Percentiles rank a stretch among this genome's conserved stretches.
Conservation (phyloP, 352 stramenopile genomes). For the Pythium coloratum region DNA sequence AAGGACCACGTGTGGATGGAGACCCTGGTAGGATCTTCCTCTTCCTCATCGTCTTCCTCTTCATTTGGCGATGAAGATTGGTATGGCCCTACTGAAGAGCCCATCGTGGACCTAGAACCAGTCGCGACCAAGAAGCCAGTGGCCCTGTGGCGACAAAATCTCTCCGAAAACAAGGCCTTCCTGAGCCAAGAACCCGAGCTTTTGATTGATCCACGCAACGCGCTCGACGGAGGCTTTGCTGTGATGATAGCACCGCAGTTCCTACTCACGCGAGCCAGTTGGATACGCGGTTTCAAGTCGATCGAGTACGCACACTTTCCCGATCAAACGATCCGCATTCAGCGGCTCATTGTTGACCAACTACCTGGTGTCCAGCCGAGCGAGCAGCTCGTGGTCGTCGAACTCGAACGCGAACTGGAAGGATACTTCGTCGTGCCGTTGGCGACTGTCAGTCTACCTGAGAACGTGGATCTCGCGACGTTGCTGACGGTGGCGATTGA, state of each 20-base stretch:
- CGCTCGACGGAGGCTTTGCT: conserved; percentile 15
- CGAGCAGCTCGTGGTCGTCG: conserved; percentile 22
- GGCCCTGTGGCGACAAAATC: conserved; percentile 5
- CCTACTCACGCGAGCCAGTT: conserved; percentile 17
- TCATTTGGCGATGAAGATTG: background rate
- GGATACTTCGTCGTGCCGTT: background rate
- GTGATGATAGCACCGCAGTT: conserved; percentile 23
- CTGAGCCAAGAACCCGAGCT: conserved; percentile 13
- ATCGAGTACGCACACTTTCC: conserved; percentile 22
- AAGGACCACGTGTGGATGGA: conserved; percentile 8
- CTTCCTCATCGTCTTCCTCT: background rate
- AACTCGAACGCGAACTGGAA: conserved; percentile 16
- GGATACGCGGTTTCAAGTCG: background rate
- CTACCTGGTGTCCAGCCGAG: background rate
- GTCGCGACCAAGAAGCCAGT: background rate
- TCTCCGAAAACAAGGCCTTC: conserved; percentile 10
- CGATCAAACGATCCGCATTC: conserved; percentile 7
- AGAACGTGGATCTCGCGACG: conserved; percentile 12
- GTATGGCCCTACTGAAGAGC: background rate
- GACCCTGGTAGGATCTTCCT: background rate
- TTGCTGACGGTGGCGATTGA: conserved; percentile 5
- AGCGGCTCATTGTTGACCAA: conserved; percentile 4
- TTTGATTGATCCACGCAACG: background rate
- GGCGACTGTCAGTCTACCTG: conserved; percentile 12
- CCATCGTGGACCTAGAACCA: background rate